Percentiles rank a stretch among this genome's conserved stretches.
These are phyloP conservation scores for Pyrenochaeta sp. DNA, from an alignment of 2,329 filamentous ascomycete genomes.

Conservation along the genomic window DNA sequence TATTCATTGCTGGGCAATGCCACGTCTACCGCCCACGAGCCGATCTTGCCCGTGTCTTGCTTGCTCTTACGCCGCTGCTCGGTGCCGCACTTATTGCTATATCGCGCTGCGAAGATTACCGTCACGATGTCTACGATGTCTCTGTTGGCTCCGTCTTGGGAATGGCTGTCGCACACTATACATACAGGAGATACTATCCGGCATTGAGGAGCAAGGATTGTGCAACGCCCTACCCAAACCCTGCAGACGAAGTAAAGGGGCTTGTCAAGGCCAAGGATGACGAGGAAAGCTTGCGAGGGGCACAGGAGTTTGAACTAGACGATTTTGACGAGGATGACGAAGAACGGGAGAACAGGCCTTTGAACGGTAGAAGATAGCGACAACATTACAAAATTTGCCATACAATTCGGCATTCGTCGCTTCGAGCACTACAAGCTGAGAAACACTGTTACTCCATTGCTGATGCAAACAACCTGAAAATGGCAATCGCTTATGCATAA, in stretches of 20 bases:
- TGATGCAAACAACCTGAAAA: no score
- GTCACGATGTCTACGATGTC: constrained; percentile 71
- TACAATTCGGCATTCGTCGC: no score
- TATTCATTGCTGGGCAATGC: constrained; percentile 74
- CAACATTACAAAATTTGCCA: no score
- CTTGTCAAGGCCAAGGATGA: constrained; percentile 56
- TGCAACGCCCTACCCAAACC: constrained; percentile 59
- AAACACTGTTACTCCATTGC: no score
- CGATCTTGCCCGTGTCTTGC: constrained; percentile 63
- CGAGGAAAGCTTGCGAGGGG: constrained; percentile 50
- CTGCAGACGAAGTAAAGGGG: constrained; percentile 39
- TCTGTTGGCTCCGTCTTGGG: constrained; percentile 64
- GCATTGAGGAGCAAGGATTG: constrained; percentile 60
- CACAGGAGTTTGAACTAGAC: constrained; percentile 47
- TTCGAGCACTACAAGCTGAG: no score
- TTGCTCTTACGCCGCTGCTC: constrained; percentile 64
- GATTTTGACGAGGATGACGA: constrained; percentile 42
- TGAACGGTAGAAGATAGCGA: constrained; percentile 31
- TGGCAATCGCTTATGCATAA: no score
- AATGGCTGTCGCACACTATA: constrained; percentile 63
- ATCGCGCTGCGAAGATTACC: constrained; percentile 69
- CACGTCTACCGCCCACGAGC: constrained; percentile 66
- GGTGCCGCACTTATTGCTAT: constrained; percentile 68
- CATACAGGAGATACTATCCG: constrained; percentile 69
- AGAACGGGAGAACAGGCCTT: constrained; percentile 26